Evolutionary conservation across 2,329 filamentous ascomycete species (phyloP).

Genomic region (Calonectria henricotiae): DNA sequence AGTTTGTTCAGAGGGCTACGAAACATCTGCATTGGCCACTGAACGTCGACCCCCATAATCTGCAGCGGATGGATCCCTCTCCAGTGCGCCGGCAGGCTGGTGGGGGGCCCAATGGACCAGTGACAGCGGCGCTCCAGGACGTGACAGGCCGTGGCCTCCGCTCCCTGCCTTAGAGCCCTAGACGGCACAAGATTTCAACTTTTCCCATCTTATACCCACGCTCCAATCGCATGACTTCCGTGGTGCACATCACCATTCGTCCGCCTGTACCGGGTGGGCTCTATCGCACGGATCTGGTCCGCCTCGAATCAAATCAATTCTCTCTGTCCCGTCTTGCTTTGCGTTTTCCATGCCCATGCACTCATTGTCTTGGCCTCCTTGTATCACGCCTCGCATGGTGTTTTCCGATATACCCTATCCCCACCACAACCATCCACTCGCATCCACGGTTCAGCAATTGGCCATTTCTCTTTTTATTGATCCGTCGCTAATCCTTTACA

Average conservation of each 20-base stretch:
- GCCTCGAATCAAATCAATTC: background rate
- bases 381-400: slow-evolving; percentile 4
- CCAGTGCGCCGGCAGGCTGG: slow-evolving; percentile 1
- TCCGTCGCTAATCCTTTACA: slow-evolving; percentile 1
- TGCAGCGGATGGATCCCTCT: slow-evolving; percentile 24
- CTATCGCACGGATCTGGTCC: slow-evolving; percentile 17
- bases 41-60: slow-evolving; percentile 17
- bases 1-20: slow-evolving; percentile 23
- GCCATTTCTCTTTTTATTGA: background rate
- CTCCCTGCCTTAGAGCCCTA: slow-evolving; percentile 14
- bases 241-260: slow-evolving; percentile 18
- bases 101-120: background rate
- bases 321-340: slow-evolving; percentile 13
- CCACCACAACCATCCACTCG: slow-evolving; percentile 13
- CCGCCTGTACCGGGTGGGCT: slow-evolving; percentile 16
- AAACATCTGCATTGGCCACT: slow-evolving; percentile 11
- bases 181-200: slow-evolving; percentile 24
- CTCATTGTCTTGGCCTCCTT: slow-evolving; percentile 12
- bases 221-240: background rate
- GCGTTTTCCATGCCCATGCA: slow-evolving; percentile 4
- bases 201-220: slow-evolving; percentile 26
- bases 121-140: background rate
- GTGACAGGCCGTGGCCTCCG: slow-evolving; percentile 13
- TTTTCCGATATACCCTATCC: slow-evolving; percentile 13
- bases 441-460: slow-evolving; percentile 12